Percentiles rank a stretch among this genome's conserved stretches.
These are phyloP conservation scores for Pilatotrama ljubarskyi DNA, from an alignment of 768 basidiomycete species.

Conservation along the genomic window DNA sequence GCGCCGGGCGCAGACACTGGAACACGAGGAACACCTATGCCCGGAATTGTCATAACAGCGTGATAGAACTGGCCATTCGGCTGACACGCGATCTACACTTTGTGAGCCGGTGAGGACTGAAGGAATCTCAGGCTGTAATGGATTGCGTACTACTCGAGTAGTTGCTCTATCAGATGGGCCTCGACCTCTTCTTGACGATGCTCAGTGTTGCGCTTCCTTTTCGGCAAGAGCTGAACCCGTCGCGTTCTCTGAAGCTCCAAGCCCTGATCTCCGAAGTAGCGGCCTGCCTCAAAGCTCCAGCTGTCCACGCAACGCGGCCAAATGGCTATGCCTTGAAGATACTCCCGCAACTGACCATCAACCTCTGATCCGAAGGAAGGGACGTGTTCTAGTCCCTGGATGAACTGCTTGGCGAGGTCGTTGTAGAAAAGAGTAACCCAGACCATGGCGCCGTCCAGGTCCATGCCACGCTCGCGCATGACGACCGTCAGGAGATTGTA, in stretches of 20 bases:
- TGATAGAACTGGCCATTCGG: too few species aligned
- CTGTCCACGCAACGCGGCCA: slow-evolving; percentile 28
- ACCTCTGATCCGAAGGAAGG: slow-evolving; percentile 32
- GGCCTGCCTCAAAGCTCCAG: slow-evolving; percentile 34
- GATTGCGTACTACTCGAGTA: too few species aligned
- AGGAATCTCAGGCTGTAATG: background rate
- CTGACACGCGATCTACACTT: too few species aligned
- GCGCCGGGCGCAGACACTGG: too few species aligned
- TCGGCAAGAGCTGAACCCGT: slow-evolving; percentile 17
- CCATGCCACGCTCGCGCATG: slow-evolving; percentile 24
- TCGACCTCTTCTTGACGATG: slow-evolving; percentile 3
- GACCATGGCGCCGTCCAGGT: slow-evolving; percentile 21
- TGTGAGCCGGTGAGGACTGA: too few species aligned
- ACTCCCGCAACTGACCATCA: slow-evolving; percentile 27
- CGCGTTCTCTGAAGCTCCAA: slow-evolving; percentile 27
- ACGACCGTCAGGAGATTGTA: slow-evolving; percentile 33
- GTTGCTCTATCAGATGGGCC: background rate
- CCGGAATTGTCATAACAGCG: too few species aligned
- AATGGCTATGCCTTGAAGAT: slow-evolving; percentile 29
- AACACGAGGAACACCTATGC: too few species aligned
- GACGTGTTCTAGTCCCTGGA: slow-evolving; percentile 25
- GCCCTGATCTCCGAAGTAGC: slow-evolving; percentile 34
- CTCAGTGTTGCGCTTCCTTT: background rate
- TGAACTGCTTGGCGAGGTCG: slow-evolving; percentile 21
- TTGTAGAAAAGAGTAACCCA: slow-evolving; percentile 23